A percentile compares a stretch with the other conserved stretches of the same genome.
Conservation (phyloP, 345 rosid species). For the Salix brachista region DNA sequence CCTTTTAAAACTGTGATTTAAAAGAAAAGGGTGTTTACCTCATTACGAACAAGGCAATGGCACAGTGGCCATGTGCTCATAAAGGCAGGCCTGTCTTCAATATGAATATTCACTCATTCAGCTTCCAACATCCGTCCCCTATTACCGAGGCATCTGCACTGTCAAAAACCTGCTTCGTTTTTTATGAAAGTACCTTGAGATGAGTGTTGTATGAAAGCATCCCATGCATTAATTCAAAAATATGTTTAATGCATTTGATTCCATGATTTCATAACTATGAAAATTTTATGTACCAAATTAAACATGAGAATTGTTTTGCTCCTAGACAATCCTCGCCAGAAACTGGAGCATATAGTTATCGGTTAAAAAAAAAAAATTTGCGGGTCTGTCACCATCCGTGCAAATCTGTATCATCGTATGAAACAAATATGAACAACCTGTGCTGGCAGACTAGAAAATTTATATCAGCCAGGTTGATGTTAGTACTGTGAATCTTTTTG, state of each 20-base stretch:
- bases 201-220: no score
- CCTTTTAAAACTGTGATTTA: no score
- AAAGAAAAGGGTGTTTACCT: no score
- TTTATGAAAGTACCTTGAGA: no score
- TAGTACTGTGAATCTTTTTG: neutral
- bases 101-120: no score
- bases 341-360: neutral
- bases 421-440: neutral
- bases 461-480: neutral
- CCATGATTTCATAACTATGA: neutral
- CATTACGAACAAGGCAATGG: no score
- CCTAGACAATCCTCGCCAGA: neutral
- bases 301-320: neutral
- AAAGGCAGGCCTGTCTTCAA: no score
- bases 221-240: no score
- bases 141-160: no score
- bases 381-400: neutral
- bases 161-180: no score
- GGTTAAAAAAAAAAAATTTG: neutral
- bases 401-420: neutral
- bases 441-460: neutral
- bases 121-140: no score
- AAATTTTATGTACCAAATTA: neutral
- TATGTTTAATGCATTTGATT: neutral
- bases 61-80: no score